Evolutionary conservation across 495 filamentous ascomycete species (phyloP), one percentile per base, ranked within the genome.

Genomic region (Hyaloscypha variabilis): DNA sequence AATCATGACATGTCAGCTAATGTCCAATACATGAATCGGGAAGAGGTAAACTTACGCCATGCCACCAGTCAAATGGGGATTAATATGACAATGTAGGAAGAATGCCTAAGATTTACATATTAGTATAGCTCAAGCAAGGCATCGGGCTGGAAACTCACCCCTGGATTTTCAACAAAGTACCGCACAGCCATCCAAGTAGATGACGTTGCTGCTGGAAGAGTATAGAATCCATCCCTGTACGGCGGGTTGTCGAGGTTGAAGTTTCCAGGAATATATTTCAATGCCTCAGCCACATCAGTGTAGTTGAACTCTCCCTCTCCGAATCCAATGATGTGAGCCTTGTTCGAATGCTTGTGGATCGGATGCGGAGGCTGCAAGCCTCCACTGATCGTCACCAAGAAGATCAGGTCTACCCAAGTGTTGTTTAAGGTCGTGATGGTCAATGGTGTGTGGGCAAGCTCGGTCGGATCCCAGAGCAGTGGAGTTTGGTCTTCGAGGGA

Each of bases 341-440:
- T 87, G 71, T 83, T 88, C 24, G 79, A 82, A 72, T 89, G 86
- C 69, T 88, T 88, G 74, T 89, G 86, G 58, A 89, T 83, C 0
- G 83, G 81, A 62, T 89, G 87, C 39, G 80, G 72, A 0, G 78
- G 75, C 65, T 83, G 77, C 5, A 79, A 62, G 8, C 76, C 69
- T 10, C 53, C 57, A 36, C 29, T 36, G 1, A 71, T 68, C 17
- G 57, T 62, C 5, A 79, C 72, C 42, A 77, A 71, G 39, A 86
- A 73, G 42, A 88, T 75, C n/a, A 88, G 54, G 66, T 88, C 86
- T 8, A 88, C 78, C 83, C 84, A 85, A 4, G 77, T 79, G 55
- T 75, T 73, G 61, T 83, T 83, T 29, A 68, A 68, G 25, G 80
- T 87, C 21, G 70, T 66, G 58, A 86, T 80, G 50, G 74, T 79